Conservation (phyloP, 805 yeast genomes). For the Yamadazyma ubonensis region DNA sequence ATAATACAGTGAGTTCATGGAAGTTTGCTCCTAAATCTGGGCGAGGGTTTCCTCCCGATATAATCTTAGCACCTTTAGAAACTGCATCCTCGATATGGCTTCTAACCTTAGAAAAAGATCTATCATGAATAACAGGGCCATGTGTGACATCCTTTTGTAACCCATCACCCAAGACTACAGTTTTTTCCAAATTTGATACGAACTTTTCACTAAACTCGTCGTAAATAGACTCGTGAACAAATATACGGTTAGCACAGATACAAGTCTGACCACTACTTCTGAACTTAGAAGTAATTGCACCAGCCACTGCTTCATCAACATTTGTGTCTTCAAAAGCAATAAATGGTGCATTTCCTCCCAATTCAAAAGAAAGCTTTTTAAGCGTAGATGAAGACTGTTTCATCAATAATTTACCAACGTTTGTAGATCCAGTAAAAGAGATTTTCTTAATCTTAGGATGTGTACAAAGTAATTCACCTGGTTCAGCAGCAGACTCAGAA, state of each 20-base stretch:
- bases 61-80: slow-evolving; percentile 59
- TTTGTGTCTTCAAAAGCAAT: slow-evolving; percentile 62
- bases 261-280: slow-evolving; percentile 67
- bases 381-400: slow-evolving; percentile 54
- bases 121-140: slow-evolving; percentile 70
- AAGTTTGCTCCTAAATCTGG: slow-evolving; percentile 60
- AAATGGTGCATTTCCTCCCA: slow-evolving; percentile 69
- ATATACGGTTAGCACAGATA: slow-evolving; percentile 60
- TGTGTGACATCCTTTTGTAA: slow-evolving; percentile 58
- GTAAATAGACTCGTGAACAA: slow-evolving; percentile 51
- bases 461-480: slow-evolving; percentile 54
- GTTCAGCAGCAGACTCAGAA: slow-evolving; percentile 42
- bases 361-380: slow-evolving; percentile 60
- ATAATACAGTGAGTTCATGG: slow-evolving; percentile 66
- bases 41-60: slow-evolving; percentile 58
- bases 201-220: slow-evolving; percentile 48
- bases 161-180: slow-evolving; percentile 62
- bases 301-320: slow-evolving; percentile 53
- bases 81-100: slow-evolving; percentile 66
- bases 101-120: slow-evolving; percentile 60
- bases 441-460: slow-evolving; percentile 49
- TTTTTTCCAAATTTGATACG: slow-evolving; percentile 32
- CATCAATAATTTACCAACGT: slow-evolving; percentile 60
- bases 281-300: slow-evolving; percentile 54
- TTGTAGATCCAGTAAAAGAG: slow-evolving; percentile 65